Evolutionary conservation across 1,284 basidiomycete genomes (phyloP), one percentile per base, ranked within the genome.

Genomic region (Exsudoporus floridanus): DNA sequence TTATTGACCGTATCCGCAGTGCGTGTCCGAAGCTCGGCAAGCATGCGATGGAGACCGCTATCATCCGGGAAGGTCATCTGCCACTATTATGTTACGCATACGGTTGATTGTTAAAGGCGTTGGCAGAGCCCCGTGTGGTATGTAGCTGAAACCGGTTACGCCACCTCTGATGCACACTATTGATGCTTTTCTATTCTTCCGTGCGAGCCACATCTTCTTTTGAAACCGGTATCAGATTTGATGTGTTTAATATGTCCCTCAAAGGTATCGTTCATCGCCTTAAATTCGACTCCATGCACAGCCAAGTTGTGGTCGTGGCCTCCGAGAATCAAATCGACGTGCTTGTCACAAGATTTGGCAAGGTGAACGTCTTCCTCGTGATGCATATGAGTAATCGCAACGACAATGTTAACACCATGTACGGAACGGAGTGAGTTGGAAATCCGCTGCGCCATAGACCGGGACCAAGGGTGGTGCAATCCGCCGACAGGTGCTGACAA

Each of bases 331-430:
- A 61, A 36, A 44, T 53, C 45, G 1, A 59, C 8, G 33, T 49
- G 25, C 23, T 42, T 23, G 18, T 49, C 30, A 23, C 56, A 56
- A 3, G 30, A 37, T 12, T 25, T 19, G 35, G 36, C 36, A 28
- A 56, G 44, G n/a, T 37, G 34, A n/a, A 47, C 12, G 34, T 42
- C 44, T 18, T 59, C 51, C 46, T 64, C 60, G 16, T 58, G 47
- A 50, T 42, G 45, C 45, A 54, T 60, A 31, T 60, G 50, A 28
- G 52, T 64, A 16, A 63, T 50, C 16, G 38, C 39, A 28, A 55
- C 55, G 27, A 52, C 33, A 13, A 60, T 34, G 46, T 64, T 50
- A 7, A 47, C 36, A 5, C 10, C 43, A 3, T 44, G 39, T 19
- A 31, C 13, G 31, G 42, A 41, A n/a, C 61, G 59, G 40, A 56